phyloP scores from a whole-genome alignment of 2,329 filamentous ascomycete species.

The Microdochium trichocladiopsis region DNA sequence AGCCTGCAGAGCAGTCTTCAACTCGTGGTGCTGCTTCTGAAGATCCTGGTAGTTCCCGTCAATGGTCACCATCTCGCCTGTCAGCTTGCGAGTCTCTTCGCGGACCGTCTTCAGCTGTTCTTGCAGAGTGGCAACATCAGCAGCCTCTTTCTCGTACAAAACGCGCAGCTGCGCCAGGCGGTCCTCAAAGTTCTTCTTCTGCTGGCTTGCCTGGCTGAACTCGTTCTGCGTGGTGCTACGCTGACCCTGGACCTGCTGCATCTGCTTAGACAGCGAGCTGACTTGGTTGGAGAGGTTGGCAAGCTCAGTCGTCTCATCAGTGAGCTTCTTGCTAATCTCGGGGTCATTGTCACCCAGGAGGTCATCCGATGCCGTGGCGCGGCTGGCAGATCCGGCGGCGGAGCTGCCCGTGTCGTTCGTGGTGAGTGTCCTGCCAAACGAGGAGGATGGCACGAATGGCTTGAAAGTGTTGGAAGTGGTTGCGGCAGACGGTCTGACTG shows the following conservation, averaged over 20 bases:
- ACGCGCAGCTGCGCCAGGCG: constrained; percentile 78
- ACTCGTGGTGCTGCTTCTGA: constrained; percentile 73
- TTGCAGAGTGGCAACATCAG: constrained; percentile 76
- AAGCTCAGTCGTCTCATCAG: constrained; percentile 82
- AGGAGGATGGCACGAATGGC: constrained; percentile 86
- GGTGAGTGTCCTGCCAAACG: constrained; percentile 79
- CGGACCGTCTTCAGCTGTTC: constrained; percentile 72
- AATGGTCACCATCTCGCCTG: constrained; percentile 75
- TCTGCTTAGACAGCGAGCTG: constrained; percentile 82
- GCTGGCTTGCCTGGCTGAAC: constrained; percentile 69
- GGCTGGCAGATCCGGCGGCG: constrained; percentile 33
- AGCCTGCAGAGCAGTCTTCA: constrained; percentile 66
- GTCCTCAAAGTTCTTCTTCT: constrained; percentile 90
- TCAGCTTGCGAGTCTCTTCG: constrained; percentile 76
- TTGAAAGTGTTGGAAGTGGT: constrained; percentile 59
- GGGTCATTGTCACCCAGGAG: constrained; percentile 86
- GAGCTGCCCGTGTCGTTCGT: constrained; percentile 68
- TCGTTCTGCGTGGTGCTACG: constrained; percentile 74
- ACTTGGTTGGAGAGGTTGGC: constrained; percentile 97
- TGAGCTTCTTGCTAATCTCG: constrained; percentile 81
- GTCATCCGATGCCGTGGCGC: constrained; percentile 57
- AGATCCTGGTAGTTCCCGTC: constrained; percentile 78
- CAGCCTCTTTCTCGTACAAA: constrained; percentile 89
- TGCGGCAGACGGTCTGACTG: constrained; percentile 33
- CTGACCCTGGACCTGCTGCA: constrained; percentile 86